Base-by-base conservation (phyloP, 306 rosid genomes). In the Rosa lucieae region DNA sequence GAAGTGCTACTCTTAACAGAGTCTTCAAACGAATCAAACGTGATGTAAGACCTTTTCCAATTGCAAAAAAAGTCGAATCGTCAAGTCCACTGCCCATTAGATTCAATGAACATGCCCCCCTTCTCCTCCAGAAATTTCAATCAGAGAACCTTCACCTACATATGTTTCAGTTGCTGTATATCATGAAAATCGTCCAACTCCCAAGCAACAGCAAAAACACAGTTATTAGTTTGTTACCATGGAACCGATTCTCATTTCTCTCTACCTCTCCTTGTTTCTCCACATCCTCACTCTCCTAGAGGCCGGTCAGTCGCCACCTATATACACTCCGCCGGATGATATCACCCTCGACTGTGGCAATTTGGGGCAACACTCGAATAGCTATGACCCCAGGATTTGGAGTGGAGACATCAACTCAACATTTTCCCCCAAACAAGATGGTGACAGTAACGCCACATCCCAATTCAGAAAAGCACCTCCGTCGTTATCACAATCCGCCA, bases 321-420 rank as follows among this genome's bases (percentile, higher is more conserved):
- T 63, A 32, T 48, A 47, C 3, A 15, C 47, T 14, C 42, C 55
- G 13, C 3, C 10, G 2, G 71, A 40, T 8, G 42, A 21, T n/a
- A 62, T 76, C 68, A 26, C 58, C 59, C 14, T 76, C 0, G 2
- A 44, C 26, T 29, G 69, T 20, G 59, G 70, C 61, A 1, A 2
- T 17, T 7, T 35, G 20, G 59, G 47, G 48, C 5, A 48, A 12
- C 3, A 5, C 3, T 1, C 23, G 52, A 35, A 5, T 6, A 9
- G 0, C 2, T 1, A 0, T 8, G 61, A 35, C 10, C 5, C 2
- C 1, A 61, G 72, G 3, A 43, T 8, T 5, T 84, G 87, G 83
- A 42, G 4, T 18, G 82, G 80, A 35, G 85, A 84, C 18, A 42
- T 49, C 59, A 49, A 35, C 52, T 77, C 88, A 2, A 40, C 58